Percentiles rank a stretch among this genome's conserved stretches.
Evolutionary conservation across 257 asterid species (phyloP).

Genomic region (Parsonsia alboflavescens): DNA sequence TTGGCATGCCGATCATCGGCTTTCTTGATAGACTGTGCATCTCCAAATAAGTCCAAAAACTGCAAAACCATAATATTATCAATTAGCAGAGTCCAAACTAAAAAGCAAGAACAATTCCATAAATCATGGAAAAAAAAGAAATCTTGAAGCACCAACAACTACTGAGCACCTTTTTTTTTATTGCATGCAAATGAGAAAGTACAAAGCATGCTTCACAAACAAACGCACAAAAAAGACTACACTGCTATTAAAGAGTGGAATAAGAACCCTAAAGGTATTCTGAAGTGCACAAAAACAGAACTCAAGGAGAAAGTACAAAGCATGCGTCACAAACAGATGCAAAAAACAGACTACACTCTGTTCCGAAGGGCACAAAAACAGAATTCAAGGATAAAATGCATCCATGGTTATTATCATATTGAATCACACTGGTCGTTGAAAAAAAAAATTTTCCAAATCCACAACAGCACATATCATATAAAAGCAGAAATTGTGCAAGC

Average conservation of each 20-base stretch:
- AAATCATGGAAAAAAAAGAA: not conserved
- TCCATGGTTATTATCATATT: not conserved
- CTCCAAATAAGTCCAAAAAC: conserved; percentile 97
- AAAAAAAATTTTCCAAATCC: not conserved
- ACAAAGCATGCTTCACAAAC: not conserved
- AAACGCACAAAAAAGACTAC: not conserved
- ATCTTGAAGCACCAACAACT: not conserved
- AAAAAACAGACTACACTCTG: too few species aligned
- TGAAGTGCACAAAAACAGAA: not conserved
- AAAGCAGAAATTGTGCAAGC: not conserved
- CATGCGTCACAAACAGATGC: too few species aligned
- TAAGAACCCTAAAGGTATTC: too few species aligned
- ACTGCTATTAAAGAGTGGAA: too few species aligned
- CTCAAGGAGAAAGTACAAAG: not conserved
- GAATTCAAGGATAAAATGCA: not conserved
- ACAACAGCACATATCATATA: not conserved
- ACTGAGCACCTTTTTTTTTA: not conserved
- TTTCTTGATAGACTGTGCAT: conserved; percentile 55
- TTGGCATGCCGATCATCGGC: conserved; percentile 84
- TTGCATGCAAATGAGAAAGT: not conserved
- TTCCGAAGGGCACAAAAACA: not conserved
- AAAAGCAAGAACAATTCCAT: not conserved
- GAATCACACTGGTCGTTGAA: too few species aligned
- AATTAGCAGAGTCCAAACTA: conserved; percentile 2
- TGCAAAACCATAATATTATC: conserved; percentile 28